Evolutionary conservation across 192 early-diverging fungal species (phyloP), one percentile per base, ranked within the genome.

Genomic region (Mortierella antarctica): DNA sequence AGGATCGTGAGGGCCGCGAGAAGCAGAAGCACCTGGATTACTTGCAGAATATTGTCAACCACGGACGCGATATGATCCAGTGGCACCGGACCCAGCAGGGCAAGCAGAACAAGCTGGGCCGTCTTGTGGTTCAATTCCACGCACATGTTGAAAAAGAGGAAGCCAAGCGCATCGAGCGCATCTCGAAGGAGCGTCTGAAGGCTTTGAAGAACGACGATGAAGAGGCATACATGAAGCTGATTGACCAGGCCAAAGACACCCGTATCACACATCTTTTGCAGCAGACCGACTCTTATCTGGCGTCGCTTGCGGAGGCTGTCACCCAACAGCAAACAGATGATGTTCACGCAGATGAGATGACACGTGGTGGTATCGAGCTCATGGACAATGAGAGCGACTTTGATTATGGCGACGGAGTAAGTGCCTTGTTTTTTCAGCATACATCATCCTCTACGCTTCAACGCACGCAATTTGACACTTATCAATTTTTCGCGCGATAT

Each of bases 141-240:
- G 73, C 84, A 18, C 89, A 92, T 52, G 89, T 95, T 57, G 94
- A 96, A 74, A 96, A 96, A 83, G 98, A 99, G 74, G 98, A 99
- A 76, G 91, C 94, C 79, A 94, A 95, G 85, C 93, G 95, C 57
- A 84, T 88, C 23, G 92, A 95, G 81, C 89, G 93, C 53, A 83
- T 96, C 15, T 91, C 93, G 6, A 91, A 95, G 82, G 98, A 99
- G 87, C 96, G 98, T 95, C 86, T 99, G 40, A 90, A 93, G 71
- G 98, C 98, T 31, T 89, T 99, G 71, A 96, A 95, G 87, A 95
- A 92, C 57, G 96, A 98, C 87, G 96, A 99, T 84, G 98, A 99
- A 83, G 97, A 96, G 67, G 96, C 96, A 1, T 99, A 99, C 82
- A 85, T 98, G 77, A 94, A 95, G 76, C 89, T 99, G 53, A 89